Conservation (phyloP, 345 rosid species). For the Rubroshorea leprosula region DNA sequence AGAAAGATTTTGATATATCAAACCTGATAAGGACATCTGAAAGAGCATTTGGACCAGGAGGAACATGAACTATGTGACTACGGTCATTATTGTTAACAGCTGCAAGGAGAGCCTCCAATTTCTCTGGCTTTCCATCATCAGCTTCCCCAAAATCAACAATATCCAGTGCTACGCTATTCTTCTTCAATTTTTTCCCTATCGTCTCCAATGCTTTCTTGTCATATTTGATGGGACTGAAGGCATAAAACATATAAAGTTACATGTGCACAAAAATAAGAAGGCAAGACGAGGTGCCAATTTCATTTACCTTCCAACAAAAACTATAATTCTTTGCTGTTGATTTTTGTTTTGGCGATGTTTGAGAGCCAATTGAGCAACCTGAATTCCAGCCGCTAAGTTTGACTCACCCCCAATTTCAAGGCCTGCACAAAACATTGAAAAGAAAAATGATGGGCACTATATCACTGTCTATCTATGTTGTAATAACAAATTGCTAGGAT, state of each 20-base stretch:
- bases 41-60: conserved; percentile 84
- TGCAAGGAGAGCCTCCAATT: conserved; percentile 62
- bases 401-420: conserved; percentile 89
- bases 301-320: conserved; percentile 88
- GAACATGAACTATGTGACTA: conserved; percentile 74
- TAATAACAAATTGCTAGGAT: too few relatives aligned
- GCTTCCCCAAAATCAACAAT: conserved; percentile 80
- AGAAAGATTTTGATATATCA: background rate
- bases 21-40: conserved; percentile 83
- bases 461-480: too few relatives aligned
- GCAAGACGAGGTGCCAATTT: conserved; percentile 6
- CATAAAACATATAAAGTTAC: conserved; percentile 14
- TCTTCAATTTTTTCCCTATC: conserved; percentile 84
- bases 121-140: conserved; percentile 61
- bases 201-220: conserved; percentile 78
- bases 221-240: conserved; percentile 68
- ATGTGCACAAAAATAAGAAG: conserved; percentile 6
- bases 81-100: conserved; percentile 69
- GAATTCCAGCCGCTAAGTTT: conserved; percentile 79
- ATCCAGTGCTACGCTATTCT: conserved; percentile 79
- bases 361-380: conserved; percentile 94
- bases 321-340: conserved; percentile 88
- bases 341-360: conserved; percentile 98
- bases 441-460: background rate
- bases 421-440: conserved; percentile 30